Evolutionary conservation across 106 monocot genomes (phyloP).

Genomic region (Allium cepa): DNA sequence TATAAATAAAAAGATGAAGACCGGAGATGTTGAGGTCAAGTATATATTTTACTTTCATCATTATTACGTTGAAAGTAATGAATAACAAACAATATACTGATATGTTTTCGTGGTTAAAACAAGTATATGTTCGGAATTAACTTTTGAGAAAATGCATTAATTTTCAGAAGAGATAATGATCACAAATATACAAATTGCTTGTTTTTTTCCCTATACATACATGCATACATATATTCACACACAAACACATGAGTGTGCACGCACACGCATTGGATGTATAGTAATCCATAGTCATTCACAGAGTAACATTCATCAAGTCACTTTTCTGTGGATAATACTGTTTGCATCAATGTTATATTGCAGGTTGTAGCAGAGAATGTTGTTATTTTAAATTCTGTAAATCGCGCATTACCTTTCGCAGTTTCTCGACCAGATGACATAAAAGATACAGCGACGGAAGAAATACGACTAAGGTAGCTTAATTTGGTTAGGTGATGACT

Average conservation of each 20-base stretch:
- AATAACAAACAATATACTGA: no score
- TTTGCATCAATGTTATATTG: background rate
- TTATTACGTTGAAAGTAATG: no score
- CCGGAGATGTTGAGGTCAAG: slow-evolving; percentile 87
- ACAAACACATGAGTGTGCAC: no score
- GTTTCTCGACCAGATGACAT: slow-evolving; percentile 70
- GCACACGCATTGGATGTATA: no score
- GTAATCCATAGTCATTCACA: no score
- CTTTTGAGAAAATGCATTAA: no score
- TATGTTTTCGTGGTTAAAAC: no score
- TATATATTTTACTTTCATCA: background rate
- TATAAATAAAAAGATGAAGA: slow-evolving; percentile 87
- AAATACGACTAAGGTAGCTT: slow-evolving; percentile 84
- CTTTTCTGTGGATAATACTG: background rate
- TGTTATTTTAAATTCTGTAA: slow-evolving; percentile 73
- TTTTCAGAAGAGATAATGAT: background rate
- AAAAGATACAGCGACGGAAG: slow-evolving; percentile 77
- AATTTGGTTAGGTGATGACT: no score
- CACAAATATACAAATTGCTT: background rate
- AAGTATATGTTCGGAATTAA: no score
- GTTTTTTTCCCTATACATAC: background rate
- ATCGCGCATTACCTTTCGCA: slow-evolving; percentile 64
- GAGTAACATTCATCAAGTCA: no score
- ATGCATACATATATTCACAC: background rate
- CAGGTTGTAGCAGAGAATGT: slow-evolving; percentile 83